Conservation (phyloP, 352 stramenopile species). For the Globisporangium viniferum region DNA sequence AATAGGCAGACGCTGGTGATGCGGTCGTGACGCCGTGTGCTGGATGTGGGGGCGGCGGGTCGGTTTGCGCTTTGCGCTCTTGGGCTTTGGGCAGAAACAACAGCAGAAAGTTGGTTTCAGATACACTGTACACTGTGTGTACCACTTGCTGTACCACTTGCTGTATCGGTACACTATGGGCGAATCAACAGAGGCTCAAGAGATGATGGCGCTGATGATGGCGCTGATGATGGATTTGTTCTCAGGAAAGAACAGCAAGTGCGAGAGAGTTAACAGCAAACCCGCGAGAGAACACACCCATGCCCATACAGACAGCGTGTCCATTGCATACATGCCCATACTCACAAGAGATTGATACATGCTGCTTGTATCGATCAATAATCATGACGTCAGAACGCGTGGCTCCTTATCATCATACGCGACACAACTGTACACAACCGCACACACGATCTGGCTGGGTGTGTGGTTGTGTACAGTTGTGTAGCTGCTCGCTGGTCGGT, state of each 20-base stretch:
- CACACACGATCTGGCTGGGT: not conserved
- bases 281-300: not conserved
- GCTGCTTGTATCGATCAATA: not conserved
- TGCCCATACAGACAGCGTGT: not conserved
- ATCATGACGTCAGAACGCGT: slow-evolving; percentile 8
- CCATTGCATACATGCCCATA: not conserved
- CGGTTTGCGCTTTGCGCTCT: not conserved
- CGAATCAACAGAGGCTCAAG: not conserved
- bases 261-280: not conserved
- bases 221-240: not conserved
- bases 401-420: not conserved
- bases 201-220: not conserved
- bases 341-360: not conserved
- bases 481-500: not conserved
- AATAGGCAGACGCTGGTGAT: not conserved
- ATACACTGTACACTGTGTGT: not conserved
- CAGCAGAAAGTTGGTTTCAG: not conserved
- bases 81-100: not conserved
- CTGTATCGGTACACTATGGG: not conserved
- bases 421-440: not conserved
- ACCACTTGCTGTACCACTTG: not conserved
- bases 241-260: not conserved
- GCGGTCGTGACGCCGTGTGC: not conserved
- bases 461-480: not conserved
- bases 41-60: not conserved